phyloP scores from a whole-genome alignment of 129 eudicot species.

The Rutidosis leptorrhynchoides region DNA sequence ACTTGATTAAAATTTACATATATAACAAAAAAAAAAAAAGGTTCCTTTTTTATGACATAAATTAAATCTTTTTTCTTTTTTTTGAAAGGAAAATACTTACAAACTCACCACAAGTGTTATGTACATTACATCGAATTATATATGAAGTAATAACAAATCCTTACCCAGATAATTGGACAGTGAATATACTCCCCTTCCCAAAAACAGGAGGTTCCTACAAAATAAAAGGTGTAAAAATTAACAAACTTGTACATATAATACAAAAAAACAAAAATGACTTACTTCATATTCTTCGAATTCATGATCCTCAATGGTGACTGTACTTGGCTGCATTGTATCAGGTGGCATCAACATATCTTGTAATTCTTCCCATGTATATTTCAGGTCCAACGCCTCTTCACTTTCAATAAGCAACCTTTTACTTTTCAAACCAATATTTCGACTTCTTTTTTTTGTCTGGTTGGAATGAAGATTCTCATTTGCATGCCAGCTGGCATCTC shows the following conservation, averaged over 20 bases:
- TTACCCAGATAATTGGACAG: slow-evolving; percentile 83
- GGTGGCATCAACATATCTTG: slow-evolving; percentile 85
- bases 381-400: slow-evolving; percentile 74
- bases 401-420: slow-evolving; percentile 77
- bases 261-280: slow-evolving; percentile 28
- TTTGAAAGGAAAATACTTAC: no score
- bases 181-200: slow-evolving; percentile 82
- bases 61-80: no score
- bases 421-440: slow-evolving; percentile 75
- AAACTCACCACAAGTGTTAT: no score
- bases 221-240: neutral
- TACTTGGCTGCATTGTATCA: slow-evolving; percentile 47
- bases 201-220: slow-evolving; percentile 94
- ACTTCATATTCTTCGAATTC: slow-evolving; percentile 95
- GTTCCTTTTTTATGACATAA: no score
- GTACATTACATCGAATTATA: no score
- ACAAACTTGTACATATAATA: slow-evolving; percentile 2
- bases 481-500: slow-evolving; percentile 44
- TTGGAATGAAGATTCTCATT: slow-evolving; percentile 33
- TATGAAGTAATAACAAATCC: slow-evolving; percentile 9
- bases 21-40: no score
- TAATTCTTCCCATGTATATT: slow-evolving; percentile 89
- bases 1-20: neutral
- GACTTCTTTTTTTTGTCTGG: slow-evolving; percentile 80
- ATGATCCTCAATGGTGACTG: slow-evolving; percentile 59